Evolutionary conservation across 164 flowering plant genomes (phyloP).

Genomic region (Protea cynaroides): DNA sequence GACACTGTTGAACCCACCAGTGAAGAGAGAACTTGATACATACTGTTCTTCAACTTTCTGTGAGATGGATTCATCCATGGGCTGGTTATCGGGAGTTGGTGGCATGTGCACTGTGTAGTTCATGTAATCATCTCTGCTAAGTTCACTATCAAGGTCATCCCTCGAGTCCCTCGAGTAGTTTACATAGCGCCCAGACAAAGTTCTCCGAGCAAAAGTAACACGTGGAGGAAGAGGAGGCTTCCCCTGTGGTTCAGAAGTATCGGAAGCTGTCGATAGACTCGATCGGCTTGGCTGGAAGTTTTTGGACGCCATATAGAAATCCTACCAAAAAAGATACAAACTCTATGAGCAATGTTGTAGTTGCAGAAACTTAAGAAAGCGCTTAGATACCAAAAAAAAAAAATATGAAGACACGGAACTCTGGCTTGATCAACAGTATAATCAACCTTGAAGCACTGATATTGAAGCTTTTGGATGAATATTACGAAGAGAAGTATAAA

Average conservation of each 20-base stretch:
- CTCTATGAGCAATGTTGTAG: not conserved
- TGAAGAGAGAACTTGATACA: slow-evolving; percentile 57
- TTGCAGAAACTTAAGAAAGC: not conserved
- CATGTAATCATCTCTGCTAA: slow-evolving; percentile 32
- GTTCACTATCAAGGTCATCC: slow-evolving; percentile 59
- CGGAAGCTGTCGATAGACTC: slow-evolving; percentile 28
- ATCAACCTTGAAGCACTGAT: not conserved
- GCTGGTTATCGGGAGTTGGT: slow-evolving; percentile 62
- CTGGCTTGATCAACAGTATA: not conserved
- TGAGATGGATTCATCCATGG: slow-evolving; percentile 44
- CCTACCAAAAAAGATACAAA: not conserved
- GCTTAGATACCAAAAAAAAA: not conserved
- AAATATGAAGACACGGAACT: no score
- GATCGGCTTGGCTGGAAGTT: slow-evolving; percentile 42
- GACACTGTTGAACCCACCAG: slow-evolving; percentile 59
- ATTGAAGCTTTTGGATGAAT: not conserved
- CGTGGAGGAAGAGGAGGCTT: slow-evolving; percentile 14
- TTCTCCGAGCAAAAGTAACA: slow-evolving; percentile 45
- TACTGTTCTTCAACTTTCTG: slow-evolving; percentile 64
- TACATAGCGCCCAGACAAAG: slow-evolving; percentile 50
- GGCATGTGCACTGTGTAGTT: slow-evolving; percentile 62
- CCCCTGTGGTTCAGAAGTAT: slow-evolving; percentile 22
- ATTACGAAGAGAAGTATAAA: no score
- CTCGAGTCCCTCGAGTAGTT: slow-evolving; percentile 33
- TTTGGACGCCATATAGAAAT: slow-evolving; percentile 40